Conservation (phyloP, 768 basidiomycete genomes). For the Leucocoprinus leucothites region DNA sequence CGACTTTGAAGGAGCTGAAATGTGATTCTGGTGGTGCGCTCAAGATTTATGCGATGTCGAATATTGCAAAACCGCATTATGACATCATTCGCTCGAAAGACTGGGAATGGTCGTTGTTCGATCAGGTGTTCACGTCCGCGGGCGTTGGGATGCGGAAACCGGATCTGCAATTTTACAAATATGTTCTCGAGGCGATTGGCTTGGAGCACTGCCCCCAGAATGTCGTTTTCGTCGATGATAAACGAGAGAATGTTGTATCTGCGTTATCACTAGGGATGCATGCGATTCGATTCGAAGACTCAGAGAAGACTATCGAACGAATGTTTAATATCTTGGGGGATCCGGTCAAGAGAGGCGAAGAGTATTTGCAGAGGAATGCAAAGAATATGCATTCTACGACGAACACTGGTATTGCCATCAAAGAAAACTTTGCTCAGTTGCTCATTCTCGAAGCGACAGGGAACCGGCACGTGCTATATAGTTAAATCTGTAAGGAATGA, state of each 20-base stretch:
- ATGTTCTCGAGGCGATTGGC: slow-evolving; percentile 41
- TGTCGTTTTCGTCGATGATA: slow-evolving; percentile 59
- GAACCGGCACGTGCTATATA: slow-evolving; percentile 30
- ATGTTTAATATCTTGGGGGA: slow-evolving; percentile 45
- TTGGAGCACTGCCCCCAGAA: slow-evolving; percentile 34
- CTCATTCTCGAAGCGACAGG: slow-evolving; percentile 52
- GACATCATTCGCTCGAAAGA: slow-evolving; percentile 39
- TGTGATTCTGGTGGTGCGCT: slow-evolving; percentile 29
- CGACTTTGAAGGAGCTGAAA: slow-evolving; percentile 44
- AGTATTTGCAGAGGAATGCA: slow-evolving; percentile 39
- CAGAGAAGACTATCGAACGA: slow-evolving; percentile 35
- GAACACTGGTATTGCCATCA: slow-evolving; percentile 29
- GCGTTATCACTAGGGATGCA: slow-evolving; percentile 55
- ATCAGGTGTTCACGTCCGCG: slow-evolving; percentile 50
- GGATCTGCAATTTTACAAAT: slow-evolving; percentile 48
- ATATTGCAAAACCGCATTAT: slow-evolving; percentile 54
- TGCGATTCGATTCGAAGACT: slow-evolving; percentile 47
- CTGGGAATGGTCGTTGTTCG: slow-evolving; percentile 49
- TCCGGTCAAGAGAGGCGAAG: slow-evolving; percentile 38
- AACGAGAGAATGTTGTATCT: slow-evolving; percentile 53
- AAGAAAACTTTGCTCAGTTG: slow-evolving; percentile 59
- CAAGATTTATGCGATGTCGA: slow-evolving; percentile 54
- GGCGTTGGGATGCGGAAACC: slow-evolving; percentile 53
- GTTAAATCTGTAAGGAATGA: not conserved
- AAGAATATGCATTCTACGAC: slow-evolving; percentile 44